Percentiles rank a stretch among this genome's conserved stretches.
Conservation (phyloP, 2,329 filamentous ascomycete genomes). For the Fusarium solani-melongenae region DNA sequence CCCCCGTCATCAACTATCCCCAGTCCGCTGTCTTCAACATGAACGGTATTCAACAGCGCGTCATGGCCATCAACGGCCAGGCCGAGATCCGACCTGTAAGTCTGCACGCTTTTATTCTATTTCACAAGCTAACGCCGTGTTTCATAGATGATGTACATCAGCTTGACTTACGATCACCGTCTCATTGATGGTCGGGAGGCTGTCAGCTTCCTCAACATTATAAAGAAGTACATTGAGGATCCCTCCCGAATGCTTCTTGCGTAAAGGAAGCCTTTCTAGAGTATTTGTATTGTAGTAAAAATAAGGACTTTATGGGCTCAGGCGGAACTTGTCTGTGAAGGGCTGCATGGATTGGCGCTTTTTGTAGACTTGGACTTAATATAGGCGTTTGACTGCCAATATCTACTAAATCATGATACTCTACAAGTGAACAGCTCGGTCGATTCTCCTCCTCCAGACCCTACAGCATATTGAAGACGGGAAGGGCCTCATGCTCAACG, state of each 20-base stretch:
- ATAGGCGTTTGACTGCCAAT: constrained; percentile 8
- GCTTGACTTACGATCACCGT: constrained; percentile 62
- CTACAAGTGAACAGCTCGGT: not conserved
- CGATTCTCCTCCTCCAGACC: too few species aligned
- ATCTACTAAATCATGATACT: not conserved
- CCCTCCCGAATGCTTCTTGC: constrained; percentile 63
- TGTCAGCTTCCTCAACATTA: constrained; percentile 64
- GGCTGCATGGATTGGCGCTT: constrained; percentile 29
- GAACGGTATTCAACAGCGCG: constrained; percentile 65
- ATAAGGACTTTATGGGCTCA: not conserved
- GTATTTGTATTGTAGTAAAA: constrained; percentile 32
- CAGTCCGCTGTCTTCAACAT: constrained; percentile 73
- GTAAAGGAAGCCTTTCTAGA: constrained; percentile 39
- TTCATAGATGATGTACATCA: constrained; percentile 61
- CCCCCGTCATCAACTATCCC: constrained; percentile 81
- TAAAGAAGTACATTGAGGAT: constrained; percentile 48
- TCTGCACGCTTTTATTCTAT: constrained; percentile 38
- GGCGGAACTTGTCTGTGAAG: constrained; percentile 6
- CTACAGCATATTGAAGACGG: not conserved
- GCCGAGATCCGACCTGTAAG: constrained; percentile 50
- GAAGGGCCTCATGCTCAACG: not conserved
- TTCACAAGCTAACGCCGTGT: constrained; percentile 3
- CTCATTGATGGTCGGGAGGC: constrained; percentile 69
- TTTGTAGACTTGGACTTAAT: constrained; percentile 15
- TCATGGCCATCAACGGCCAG: constrained; percentile 68